Evolutionary conservation across 2,329 filamentous ascomycete genomes (phyloP).

Genomic region (Botrytis hyacinthi): DNA sequence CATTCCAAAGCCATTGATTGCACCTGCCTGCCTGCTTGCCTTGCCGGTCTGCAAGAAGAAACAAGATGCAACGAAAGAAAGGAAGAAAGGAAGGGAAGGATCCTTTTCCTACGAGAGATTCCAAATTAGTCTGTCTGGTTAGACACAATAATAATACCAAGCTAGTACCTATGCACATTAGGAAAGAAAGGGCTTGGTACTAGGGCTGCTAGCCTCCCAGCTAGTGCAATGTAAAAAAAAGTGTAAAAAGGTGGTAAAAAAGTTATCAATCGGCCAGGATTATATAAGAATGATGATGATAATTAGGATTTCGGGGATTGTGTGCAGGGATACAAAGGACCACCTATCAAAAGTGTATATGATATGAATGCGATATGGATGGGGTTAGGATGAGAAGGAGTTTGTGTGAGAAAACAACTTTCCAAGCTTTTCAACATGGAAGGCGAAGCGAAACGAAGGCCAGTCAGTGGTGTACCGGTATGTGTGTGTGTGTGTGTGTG

Average conservation of each 20-base stretch:
- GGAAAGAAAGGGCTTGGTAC: background rate
- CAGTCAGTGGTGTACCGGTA: background rate
- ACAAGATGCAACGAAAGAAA: background rate
- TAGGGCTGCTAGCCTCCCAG: background rate
- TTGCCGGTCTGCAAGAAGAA: slow-evolving; percentile 5
- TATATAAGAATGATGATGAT: background rate
- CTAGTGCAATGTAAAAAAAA: background rate
- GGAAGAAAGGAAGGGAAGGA: slow-evolving; percentile 1
- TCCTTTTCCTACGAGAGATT: background rate
- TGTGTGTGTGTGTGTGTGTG: too few species aligned
- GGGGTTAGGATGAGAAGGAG: background rate
- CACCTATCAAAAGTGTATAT: background rate
- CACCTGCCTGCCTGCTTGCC: background rate
- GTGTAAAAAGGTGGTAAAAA: background rate
- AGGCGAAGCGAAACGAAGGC: background rate
- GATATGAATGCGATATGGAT: background rate
- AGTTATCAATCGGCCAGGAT: background rate
- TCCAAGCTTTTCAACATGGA: background rate
- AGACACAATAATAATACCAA: background rate
- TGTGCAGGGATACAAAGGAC: background rate
- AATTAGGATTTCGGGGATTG: slow-evolving; percentile 5
- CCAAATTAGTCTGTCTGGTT: background rate
- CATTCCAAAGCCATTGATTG: background rate
- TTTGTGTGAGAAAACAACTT: background rate
- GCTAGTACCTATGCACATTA: background rate